phyloP scores from a whole-genome alignment of 2,329 filamentous ascomycete genomes.

The Ramularia collo-cygni region DNA sequence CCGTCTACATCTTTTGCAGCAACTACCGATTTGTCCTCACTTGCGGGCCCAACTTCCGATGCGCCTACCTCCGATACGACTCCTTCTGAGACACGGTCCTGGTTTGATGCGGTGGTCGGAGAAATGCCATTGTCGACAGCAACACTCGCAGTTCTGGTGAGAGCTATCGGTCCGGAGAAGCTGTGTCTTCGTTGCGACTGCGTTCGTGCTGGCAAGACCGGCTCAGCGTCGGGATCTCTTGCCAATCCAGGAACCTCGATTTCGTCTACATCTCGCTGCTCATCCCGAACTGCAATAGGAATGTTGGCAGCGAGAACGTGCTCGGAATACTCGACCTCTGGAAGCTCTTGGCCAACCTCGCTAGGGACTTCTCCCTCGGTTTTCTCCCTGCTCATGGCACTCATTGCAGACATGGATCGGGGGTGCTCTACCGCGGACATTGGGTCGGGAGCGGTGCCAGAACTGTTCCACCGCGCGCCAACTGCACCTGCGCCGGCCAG shows the following conservation, averaged over 20 bases:
- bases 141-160: constrained; percentile 4
- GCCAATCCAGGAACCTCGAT: constrained; percentile 71
- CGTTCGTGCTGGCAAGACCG: constrained; percentile 15
- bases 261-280: constrained; percentile 64
- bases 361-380: constrained; percentile 6
- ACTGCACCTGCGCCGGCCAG: constrained; percentile 9
- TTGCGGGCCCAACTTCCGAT: too few species aligned
- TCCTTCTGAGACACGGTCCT: too few species aligned
- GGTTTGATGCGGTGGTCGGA: not conserved
- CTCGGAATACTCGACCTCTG: constrained; percentile 35
- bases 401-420: constrained; percentile 15
- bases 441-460: constrained; percentile 16
- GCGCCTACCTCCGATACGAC: too few species aligned
- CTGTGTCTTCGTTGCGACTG: constrained; percentile 19
- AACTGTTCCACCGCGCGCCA: constrained; percentile 17
- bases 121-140: not conserved
- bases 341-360: constrained; percentile 18
- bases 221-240: constrained; percentile 54
- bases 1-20: too few species aligned
- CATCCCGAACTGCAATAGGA: constrained; percentile 64
- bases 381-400: constrained; percentile 7
- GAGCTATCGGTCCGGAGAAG: constrained; percentile 10
- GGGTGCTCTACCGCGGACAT: constrained; percentile 17
- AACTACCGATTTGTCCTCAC: too few species aligned
- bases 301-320: constrained; percentile 49